Evolutionary conservation across 495 filamentous ascomycete genomes (phyloP), one percentile per base, ranked within the genome.

Genomic region (Xeromyces bisporus): DNA sequence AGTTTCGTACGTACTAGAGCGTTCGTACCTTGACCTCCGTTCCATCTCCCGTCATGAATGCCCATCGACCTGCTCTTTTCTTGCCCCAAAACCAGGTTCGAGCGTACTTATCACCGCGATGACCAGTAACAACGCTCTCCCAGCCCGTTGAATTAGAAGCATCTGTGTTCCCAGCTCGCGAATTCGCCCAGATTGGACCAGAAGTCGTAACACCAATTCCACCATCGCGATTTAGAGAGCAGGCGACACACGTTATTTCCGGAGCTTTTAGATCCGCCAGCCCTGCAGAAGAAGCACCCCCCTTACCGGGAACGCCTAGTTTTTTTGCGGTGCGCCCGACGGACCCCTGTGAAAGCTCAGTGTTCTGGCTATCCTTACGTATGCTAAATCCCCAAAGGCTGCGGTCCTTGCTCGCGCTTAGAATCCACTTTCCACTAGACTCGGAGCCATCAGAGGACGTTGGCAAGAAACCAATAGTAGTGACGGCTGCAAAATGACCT

Each of bases 31-130:
- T 85, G 18, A 93, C 89, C 43, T 84, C 69, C 2, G 70, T 73
- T 12, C 74, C 72, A 58, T 99, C 89, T 17, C 71, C 70, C 1
- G 85, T 93, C 38, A 80, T 75, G 39, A 96, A 85, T 1, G 75
- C 75, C 89, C 89, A 99, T 32, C 89, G 70, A 12, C 89, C 89
- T 24, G 86, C 84, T 40, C 77, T 73, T 45, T 86, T 93, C 38
- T 82, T 73, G 10, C 86, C 86, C 81, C 92, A 93, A 57, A 94
- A 94, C 89, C 89, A 99, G 14, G 86, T 93, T 24, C 89, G 67
- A 23, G 81, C 89, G 42, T 66, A 79, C 28, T 75, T 72, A 40
- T 94, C 87, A 11, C 77, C 71, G 39, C 72, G 70, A 51, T 99
- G 89, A n/a, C 81, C 86, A 7, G 89, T 99, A 1, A 99, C 67